Evolutionary conservation across 2,329 filamentous ascomycete species (phyloP).

Genomic region (Zalaria obscura): DNA sequence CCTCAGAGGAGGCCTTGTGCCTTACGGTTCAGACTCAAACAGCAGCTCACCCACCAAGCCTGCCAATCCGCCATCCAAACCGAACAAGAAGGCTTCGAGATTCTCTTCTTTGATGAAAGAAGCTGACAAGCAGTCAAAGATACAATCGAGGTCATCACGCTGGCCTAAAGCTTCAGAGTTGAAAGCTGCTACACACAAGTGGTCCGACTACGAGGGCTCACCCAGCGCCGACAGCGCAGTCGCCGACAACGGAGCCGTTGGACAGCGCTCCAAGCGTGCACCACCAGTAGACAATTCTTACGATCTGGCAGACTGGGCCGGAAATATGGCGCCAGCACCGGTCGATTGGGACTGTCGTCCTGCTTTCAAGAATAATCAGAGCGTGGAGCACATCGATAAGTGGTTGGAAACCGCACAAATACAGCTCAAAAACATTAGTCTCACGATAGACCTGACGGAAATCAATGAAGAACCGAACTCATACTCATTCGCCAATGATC

Average conservation of each 20-base stretch:
- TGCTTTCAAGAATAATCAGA: conserved; percentile 13
- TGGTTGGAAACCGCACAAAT: conserved; percentile 11
- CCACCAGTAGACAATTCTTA: conserved; percentile 13
- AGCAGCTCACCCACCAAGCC: too few relatives aligned
- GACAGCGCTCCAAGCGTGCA: too few relatives aligned
- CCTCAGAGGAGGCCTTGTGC: too few relatives aligned
- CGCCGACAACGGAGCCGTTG: background rate
- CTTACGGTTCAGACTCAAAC: too few relatives aligned
- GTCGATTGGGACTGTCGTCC: conserved; percentile 29
- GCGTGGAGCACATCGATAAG: conserved; percentile 10
- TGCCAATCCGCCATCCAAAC: too few relatives aligned
- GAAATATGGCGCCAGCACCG: conserved; percentile 30
- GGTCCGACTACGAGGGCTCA: background rate
- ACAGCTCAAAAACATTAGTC: background rate
- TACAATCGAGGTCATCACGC: background rate
- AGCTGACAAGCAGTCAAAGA: background rate
- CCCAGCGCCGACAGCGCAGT: background rate
- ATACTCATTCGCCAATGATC: too few relatives aligned
- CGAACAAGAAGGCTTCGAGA: too few relatives aligned
- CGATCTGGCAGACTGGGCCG: conserved; percentile 29
- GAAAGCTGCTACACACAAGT: background rate
- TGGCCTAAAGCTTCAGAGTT: background rate
- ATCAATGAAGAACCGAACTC: background rate
- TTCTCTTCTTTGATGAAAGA: background rate
- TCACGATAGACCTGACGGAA: background rate